Base-by-base conservation (phyloP, 768 basidiomycete genomes). In the Trametes gibbosa region DNA sequence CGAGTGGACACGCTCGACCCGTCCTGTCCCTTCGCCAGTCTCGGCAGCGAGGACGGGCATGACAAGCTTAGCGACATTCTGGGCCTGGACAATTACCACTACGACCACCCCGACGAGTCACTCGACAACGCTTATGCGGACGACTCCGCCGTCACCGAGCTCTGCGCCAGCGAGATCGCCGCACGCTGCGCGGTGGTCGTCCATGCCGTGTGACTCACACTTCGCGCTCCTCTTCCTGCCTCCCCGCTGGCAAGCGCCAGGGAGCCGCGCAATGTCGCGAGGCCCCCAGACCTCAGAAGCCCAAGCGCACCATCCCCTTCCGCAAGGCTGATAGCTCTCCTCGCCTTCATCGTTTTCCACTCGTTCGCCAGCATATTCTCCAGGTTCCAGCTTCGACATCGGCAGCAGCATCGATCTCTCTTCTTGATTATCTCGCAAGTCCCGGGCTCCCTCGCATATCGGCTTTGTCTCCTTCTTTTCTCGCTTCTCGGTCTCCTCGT, bases 61-160 rank as follows among this genome's bases (percentile, higher is more conserved):
- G 27, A 39, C 55, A 49, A 50, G 47, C 55, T 49, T 27, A 23
- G 34, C 19, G 55, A 50, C 39, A 42, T 56, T 25, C 40, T 56
- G n/a, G 55, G 49, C n/a, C 27, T 56, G n/a, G 55, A 49, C n/a
- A 39, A 49, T 27, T 56, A 56, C 21, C 46, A 56, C 39, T 50
- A 21, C 40, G 47, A 50, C 39, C 19, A 32, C 27, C 41, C 24
- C 13, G 27, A 49, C 39, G 55, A 50, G 27, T 41, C 16, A 39
- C 16, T 41, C 25, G 55, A 49, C n/a, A n/a, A 21, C 39, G 47
- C 47, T n/a, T 37, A 27, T 25, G 39, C 24, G 5, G 47, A 49
- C 8, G 17, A 32, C 17, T 27, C 17, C 17, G 12, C 27, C 19
- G n/a, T 25, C 39, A 21, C 47, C 39, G 55, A 41, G 19, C 12